Conservation (phyloP, 768 basidiomycete species). For the Lentinula edodes region DNA sequence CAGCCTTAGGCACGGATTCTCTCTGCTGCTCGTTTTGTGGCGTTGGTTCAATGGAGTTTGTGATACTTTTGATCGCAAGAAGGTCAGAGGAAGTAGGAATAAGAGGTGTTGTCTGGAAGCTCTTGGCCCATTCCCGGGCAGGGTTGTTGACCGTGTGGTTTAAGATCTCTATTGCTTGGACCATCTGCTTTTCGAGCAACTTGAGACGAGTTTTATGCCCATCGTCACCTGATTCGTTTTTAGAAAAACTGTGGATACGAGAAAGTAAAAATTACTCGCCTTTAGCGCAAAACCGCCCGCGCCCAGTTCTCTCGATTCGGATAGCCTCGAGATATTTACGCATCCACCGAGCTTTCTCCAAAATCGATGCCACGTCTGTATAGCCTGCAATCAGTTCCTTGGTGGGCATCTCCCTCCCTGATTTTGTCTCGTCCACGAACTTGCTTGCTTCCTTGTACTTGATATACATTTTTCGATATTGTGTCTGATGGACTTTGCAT, state of each 20-base stretch:
- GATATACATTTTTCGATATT: slow-evolving; percentile 17
- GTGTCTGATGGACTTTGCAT: slow-evolving; percentile 20
- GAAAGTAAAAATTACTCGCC: slow-evolving; percentile 9
- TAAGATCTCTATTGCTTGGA: slow-evolving; percentile 14
- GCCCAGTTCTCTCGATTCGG: slow-evolving; percentile 22
- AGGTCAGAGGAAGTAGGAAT: neutral
- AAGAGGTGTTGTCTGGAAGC: neutral
- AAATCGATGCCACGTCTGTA: slow-evolving; percentile 8
- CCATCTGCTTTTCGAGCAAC: slow-evolving; percentile 22
- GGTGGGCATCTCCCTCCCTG: slow-evolving; percentile 13
- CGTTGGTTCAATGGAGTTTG: neutral
- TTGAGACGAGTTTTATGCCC: slow-evolving; percentile 24
- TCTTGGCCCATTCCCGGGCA: neutral
- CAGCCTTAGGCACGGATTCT: neutral
- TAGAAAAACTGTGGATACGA: neutral
- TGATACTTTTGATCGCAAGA: neutral
- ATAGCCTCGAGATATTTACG: slow-evolving; percentile 25
- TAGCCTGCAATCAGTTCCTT: slow-evolving; percentile 11
- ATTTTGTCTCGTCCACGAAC: slow-evolving; percentile 16
- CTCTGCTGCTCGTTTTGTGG: neutral
- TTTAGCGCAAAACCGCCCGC: slow-evolving; percentile 26
- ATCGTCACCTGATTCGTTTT: slow-evolving; percentile 17
- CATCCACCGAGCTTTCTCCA: slow-evolving; percentile 17
- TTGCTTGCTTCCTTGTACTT: slow-evolving; percentile 22
- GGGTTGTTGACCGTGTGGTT: slow-evolving; percentile 8